Conservation (phyloP, 352 stramenopile genomes). For the Phytopythium litorale region DNA sequence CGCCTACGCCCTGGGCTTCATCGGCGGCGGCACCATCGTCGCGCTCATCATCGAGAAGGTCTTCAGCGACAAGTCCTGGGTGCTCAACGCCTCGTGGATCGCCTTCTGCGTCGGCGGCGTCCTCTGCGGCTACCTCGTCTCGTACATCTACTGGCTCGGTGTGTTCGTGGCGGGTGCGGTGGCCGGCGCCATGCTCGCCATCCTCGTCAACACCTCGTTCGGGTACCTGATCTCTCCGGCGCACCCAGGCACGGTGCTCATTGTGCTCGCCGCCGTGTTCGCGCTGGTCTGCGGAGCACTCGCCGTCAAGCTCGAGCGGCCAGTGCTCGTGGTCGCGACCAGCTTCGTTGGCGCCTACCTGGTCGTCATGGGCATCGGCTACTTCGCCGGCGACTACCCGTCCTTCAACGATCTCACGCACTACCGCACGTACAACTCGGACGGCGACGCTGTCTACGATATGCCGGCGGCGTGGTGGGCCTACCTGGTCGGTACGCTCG, state of each 20-base stretch:
- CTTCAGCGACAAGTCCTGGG: constrained; percentile 44
- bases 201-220: constrained; percentile 54
- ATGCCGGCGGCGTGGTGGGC: constrained; percentile 57
- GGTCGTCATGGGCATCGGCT: constrained; percentile 53
- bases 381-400: constrained; percentile 59
- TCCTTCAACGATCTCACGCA: constrained; percentile 41
- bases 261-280: constrained; percentile 40
- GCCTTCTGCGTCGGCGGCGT: constrained; percentile 61
- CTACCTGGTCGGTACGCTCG: constrained; percentile 50
- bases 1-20: constrained; percentile 58
- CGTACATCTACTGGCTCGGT: constrained; percentile 46
- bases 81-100: constrained; percentile 64
- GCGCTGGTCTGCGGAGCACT: constrained; percentile 37
- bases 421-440: constrained; percentile 26
- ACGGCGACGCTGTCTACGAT: constrained; percentile 26
- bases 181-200: constrained; percentile 49
- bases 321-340: constrained; percentile 40
- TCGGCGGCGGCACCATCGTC: constrained; percentile 44
- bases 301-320: constrained; percentile 55
- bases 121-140: constrained; percentile 38
- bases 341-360: constrained; percentile 42
- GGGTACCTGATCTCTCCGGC: constrained; percentile 52
- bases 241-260: constrained; percentile 46
- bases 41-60: constrained; percentile 48
- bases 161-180: constrained; percentile 57